Conservation (phyloP, 192 early-diverging fungal genomes). For the Backusella sp. region DNA sequence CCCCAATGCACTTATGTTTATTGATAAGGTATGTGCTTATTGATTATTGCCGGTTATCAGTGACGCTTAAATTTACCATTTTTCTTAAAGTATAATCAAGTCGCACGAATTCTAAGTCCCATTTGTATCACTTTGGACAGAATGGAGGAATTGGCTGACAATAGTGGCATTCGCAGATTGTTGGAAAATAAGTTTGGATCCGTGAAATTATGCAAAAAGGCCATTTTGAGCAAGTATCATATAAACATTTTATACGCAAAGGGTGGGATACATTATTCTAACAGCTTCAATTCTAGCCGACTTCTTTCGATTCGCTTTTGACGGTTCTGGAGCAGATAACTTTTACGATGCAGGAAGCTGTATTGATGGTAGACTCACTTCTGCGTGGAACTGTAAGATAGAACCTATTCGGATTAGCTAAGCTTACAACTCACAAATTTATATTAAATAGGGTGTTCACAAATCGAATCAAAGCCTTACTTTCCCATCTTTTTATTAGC, state of each 20-base stretch:
- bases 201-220: slow-evolving; percentile 60
- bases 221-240: slow-evolving; percentile 47
- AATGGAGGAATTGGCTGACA: slow-evolving; percentile 58
- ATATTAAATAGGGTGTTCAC: slow-evolving; percentile 59
- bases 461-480: slow-evolving; percentile 90
- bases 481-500: slow-evolving; percentile 90
- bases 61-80: background rate
- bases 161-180: slow-evolving; percentile 63
- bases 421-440: background rate
- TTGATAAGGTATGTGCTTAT: slow-evolving; percentile 67
- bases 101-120: slow-evolving; percentile 92
- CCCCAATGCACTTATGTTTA: slow-evolving; percentile 97
- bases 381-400: slow-evolving; percentile 78
- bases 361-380: slow-evolving; percentile 94
- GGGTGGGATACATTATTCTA: background rate
- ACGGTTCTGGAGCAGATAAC: slow-evolving; percentile 93
- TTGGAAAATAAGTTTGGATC: slow-evolving; percentile 71
- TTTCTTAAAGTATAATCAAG: slow-evolving; percentile 83
- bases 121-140: slow-evolving; percentile 74
- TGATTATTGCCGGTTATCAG: background rate
- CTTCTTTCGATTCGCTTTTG: slow-evolving; percentile 96
- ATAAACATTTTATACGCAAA: background rate
- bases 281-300: slow-evolving; percentile 55
- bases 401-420: background rate
- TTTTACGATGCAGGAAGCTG: slow-evolving; percentile 91